Percentiles rank a stretch among this genome's conserved stretches.
phyloP scores from a whole-genome alignment of 2,329 filamentous ascomycete species.

The Fusarium phyllophilum region DNA sequence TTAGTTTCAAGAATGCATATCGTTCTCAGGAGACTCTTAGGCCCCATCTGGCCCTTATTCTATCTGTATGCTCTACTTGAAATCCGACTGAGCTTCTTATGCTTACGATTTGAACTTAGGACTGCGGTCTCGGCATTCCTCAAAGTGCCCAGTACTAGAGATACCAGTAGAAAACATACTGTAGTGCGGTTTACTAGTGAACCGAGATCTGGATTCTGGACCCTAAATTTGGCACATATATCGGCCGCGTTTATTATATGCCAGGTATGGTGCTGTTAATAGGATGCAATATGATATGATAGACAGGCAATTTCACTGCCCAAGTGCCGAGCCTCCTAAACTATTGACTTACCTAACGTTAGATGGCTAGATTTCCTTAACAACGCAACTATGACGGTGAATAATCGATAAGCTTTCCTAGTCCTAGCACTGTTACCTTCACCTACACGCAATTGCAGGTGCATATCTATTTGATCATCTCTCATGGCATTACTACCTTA shows the following conservation, averaged over 20 bases:
- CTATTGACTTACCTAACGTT: too few relatives aligned
- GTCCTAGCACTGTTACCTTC: not conserved
- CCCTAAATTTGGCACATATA: not conserved
- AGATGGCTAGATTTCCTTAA: not conserved
- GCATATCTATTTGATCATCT: not conserved
- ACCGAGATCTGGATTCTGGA: not conserved
- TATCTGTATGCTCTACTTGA: not conserved
- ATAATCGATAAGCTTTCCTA: not conserved
- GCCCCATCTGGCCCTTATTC: not conserved
- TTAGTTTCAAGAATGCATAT: not conserved
- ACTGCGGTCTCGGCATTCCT: not conserved
- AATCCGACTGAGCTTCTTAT: not conserved
- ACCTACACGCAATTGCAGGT: not conserved
- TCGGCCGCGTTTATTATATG: not conserved
- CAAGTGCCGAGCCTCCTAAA: not conserved
- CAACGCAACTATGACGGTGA: not conserved
- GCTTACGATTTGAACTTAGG: not conserved
- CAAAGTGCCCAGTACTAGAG: not conserved
- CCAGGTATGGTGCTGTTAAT: not conserved
- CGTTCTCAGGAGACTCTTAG: not conserved
- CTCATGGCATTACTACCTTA: not conserved
- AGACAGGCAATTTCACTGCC: not conserved
- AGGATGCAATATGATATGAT: not conserved
- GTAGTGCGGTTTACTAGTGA: not conserved
- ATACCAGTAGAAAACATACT: not conserved